Conservation (phyloP, 306 rosid genomes). For the Prinsepia uniflora region DNA sequence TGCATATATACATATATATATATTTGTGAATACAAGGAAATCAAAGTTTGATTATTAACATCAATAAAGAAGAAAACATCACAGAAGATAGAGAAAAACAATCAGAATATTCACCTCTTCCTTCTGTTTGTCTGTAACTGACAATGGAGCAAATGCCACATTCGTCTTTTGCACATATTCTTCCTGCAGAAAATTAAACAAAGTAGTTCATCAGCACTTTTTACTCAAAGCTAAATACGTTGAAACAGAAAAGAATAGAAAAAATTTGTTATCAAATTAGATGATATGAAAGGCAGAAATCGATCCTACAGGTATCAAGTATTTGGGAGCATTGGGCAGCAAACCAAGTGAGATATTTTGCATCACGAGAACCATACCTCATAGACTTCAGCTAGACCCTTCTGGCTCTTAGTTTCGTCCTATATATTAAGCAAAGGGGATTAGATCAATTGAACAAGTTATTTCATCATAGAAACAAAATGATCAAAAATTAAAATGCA, state of each 20-base stretch:
- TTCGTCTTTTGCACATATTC: conserved; percentile 70
- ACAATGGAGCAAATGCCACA: conserved; percentile 50
- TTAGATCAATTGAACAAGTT: conserved; percentile 20
- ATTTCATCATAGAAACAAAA: conserved; percentile 11
- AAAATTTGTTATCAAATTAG: not conserved
- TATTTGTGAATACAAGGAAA: conserved; percentile 3
- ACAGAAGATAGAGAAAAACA: not conserved
- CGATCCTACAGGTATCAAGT: not conserved
- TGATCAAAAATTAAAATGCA: conserved; percentile 16
- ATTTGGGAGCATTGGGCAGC: not conserved
- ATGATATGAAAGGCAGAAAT: not conserved
- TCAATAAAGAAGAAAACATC: too few relatives aligned
- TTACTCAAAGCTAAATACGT: not conserved
- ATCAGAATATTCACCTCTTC: conserved; percentile 50
- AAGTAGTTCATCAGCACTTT: not conserved
- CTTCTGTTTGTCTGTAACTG: conserved; percentile 68
- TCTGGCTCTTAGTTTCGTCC: conserved; percentile 92
- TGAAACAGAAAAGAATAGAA: not conserved
- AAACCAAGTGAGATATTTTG: conserved; percentile 17
- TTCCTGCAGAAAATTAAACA: conserved; percentile 52
- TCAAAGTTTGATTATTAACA: not conserved
- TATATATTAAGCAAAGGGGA: conserved; percentile 28
- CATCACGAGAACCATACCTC: conserved; percentile 64
- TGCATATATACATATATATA: not conserved
- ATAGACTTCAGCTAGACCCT: conserved; percentile 78